Conservation (phyloP, 163 green algal species). For the Picocystis sp. region DNA sequence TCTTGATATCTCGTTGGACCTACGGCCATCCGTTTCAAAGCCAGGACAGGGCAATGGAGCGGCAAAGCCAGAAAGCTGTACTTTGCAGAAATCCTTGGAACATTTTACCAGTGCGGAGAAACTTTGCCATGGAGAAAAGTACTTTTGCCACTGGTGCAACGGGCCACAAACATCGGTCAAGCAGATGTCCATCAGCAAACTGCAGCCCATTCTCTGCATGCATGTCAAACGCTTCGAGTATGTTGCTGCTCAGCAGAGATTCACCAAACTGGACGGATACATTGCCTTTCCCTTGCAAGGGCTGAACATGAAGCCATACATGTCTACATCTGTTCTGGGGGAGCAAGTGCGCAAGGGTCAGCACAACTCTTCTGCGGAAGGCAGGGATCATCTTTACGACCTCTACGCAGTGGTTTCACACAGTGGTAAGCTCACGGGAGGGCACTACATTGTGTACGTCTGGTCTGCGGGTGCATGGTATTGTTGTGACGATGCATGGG, state of each 20-base stretch:
- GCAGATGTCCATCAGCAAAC: slow-evolving; percentile 58
- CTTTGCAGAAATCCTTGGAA: not conserved
- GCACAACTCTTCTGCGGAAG: slow-evolving; percentile 5
- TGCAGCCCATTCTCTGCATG: slow-evolving; percentile 67
- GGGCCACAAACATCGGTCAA: slow-evolving; percentile 36
- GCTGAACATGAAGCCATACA: slow-evolving; percentile 67
- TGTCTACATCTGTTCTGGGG: slow-evolving; percentile 33
- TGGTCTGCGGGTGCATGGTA: slow-evolving; percentile 40
- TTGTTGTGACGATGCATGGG: slow-evolving; percentile 65
- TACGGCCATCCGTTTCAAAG: slow-evolving; percentile 15
- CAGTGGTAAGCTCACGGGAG: slow-evolving; percentile 58
- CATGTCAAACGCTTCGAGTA: slow-evolving; percentile 90
- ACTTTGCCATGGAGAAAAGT: slow-evolving; percentile 1
- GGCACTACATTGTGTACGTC: slow-evolving; percentile 78
- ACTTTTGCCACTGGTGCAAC: slow-evolving; percentile 19
- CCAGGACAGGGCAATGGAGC: too few species aligned
- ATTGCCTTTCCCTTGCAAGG: slow-evolving; percentile 46
- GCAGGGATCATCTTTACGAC: slow-evolving; percentile 32
- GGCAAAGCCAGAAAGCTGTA: too few species aligned
- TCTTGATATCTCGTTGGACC: slow-evolving; percentile 63
- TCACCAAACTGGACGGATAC: slow-evolving; percentile 52
- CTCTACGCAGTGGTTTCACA: slow-evolving; percentile 77
- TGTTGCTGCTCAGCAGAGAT: slow-evolving; percentile 4
- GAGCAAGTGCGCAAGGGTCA: slow-evolving; percentile 3
- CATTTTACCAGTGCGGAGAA: slow-evolving; percentile 1